phyloP scores from a whole-genome alignment of 306 rosid species.

The Macrotyloma uniflorum region DNA sequence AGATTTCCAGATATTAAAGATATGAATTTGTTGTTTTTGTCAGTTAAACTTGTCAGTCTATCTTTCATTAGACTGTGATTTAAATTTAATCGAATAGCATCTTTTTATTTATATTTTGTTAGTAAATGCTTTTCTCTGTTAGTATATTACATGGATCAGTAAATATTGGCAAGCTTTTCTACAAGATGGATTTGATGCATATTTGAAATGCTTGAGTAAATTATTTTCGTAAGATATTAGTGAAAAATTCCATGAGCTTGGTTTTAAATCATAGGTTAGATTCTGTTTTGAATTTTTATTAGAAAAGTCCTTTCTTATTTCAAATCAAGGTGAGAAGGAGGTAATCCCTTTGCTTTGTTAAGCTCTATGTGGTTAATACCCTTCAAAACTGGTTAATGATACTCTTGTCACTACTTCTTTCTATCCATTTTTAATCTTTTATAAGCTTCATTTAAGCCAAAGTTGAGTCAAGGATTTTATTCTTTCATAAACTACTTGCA shows the following conservation, averaged over 20 bases:
- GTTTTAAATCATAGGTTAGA: not conserved
- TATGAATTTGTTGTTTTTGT: not conserved
- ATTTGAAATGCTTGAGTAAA: slow-evolving; percentile 17
- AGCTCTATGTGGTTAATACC: slow-evolving; percentile 18
- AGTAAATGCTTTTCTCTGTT: not conserved
- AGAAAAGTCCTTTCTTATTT: not conserved
- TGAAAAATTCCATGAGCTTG: not conserved
- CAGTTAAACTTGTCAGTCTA: slow-evolving; percentile 18
- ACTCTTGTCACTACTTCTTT: slow-evolving; percentile 16
- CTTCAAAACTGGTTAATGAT: not conserved
- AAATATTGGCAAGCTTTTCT: slow-evolving; percentile 14
- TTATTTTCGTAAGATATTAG: not conserved
- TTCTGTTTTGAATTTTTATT: not conserved
- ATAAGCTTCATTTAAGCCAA: slow-evolving; percentile 13
- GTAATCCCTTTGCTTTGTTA: slow-evolving; percentile 27
- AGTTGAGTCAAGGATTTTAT: not conserved
- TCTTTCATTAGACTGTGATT: not conserved
- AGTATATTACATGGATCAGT: not conserved
- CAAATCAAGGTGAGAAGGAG: slow-evolving; percentile 3
- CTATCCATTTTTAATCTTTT: not conserved
- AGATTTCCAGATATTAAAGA: slow-evolving; percentile 3
- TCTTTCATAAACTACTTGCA: slow-evolving; percentile 2
- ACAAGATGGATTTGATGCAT: slow-evolving; percentile 26
- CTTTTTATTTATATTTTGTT: not conserved
- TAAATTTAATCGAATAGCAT: slow-evolving; percentile 4